Evolutionary conservation across 2,329 filamentous ascomycete genomes (phyloP).

Genomic region (Dendryphion nanum): DNA sequence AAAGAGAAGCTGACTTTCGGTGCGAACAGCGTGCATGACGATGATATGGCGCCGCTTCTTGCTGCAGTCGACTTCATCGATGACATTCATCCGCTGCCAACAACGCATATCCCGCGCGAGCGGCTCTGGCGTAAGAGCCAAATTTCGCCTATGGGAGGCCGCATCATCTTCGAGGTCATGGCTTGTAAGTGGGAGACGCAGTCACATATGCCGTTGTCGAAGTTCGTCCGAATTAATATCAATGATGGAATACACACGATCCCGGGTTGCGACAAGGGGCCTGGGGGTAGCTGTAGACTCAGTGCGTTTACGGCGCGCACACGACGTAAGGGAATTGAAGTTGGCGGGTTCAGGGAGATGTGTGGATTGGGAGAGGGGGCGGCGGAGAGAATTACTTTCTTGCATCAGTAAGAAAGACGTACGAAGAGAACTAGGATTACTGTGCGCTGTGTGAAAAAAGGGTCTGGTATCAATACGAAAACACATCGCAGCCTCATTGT

Average conservation of each 20-base stretch:
- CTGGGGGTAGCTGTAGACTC: constrained; percentile 50
- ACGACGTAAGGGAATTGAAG: constrained; percentile 39
- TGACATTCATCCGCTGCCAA: constrained; percentile 46
- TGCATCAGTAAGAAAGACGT: constrained; percentile 50
- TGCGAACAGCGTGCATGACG: constrained; percentile 52
- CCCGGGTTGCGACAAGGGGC: constrained; percentile 47
- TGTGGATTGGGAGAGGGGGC: constrained; percentile 47
- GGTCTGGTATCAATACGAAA: too few species aligned
- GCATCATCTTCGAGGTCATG: constrained; percentile 55
- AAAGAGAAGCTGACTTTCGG: constrained; percentile 4
- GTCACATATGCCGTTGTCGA: constrained; percentile 3
- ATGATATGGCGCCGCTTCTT: constrained; percentile 57
- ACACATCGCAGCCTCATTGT: too few species aligned
- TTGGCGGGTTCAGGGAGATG: constrained; percentile 48
- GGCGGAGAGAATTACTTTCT: constrained; percentile 47
- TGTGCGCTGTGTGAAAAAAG: too few species aligned
- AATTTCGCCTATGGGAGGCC: constrained; percentile 57
- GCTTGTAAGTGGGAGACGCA: constrained; percentile 26
- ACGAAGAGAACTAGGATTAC: too few species aligned
- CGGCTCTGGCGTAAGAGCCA: constrained; percentile 57
- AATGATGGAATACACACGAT: constrained; percentile 57
- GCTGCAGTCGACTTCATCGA: constrained; percentile 52
- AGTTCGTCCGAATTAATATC: constrained; percentile 54
- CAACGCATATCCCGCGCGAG: constrained; percentile 42
- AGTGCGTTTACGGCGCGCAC: constrained; percentile 44